Percentiles rank a stretch among this genome's conserved stretches.
These are phyloP conservation scores for Rheum nobile DNA, from an alignment of 148 eudicot genomes.

Conservation along the genomic window DNA sequence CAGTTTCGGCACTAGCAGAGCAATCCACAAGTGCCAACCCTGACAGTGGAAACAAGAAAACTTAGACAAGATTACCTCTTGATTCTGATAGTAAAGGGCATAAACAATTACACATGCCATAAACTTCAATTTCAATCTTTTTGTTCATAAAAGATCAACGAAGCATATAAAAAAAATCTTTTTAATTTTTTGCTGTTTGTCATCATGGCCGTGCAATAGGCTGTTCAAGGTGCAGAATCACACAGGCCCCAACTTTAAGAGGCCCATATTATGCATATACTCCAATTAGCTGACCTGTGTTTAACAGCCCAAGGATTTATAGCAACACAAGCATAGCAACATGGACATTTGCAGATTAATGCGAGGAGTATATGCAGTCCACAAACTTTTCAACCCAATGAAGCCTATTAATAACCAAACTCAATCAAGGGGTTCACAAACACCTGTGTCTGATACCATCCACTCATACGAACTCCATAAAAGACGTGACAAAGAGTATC, in stretches of 20 bases:
- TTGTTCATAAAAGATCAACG: background rate
- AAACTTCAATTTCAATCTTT: background rate
- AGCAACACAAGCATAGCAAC: too few species aligned
- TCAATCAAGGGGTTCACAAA: background rate
- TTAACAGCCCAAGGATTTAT: too few species aligned
- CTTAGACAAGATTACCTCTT: background rate
- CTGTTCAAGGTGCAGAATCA: too few species aligned
- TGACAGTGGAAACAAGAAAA: slow-evolving; percentile 17
- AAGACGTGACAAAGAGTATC: background rate
- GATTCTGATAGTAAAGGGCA: background rate
- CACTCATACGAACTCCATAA: background rate
- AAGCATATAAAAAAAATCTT: background rate
- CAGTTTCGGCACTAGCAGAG: slow-evolving; percentile 88
- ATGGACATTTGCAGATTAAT: background rate
- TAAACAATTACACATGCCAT: background rate
- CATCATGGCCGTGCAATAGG: too few species aligned
- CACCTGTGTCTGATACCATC: background rate
- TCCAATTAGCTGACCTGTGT: too few species aligned
- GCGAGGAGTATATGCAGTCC: background rate
- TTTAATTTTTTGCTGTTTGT: background rate
- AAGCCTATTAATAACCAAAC: background rate
- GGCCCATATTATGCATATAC: too few species aligned
- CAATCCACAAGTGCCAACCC: slow-evolving; percentile 83
- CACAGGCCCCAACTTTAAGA: too few species aligned
- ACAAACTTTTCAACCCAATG: background rate